Base-by-base conservation (phyloP, 495 filamentous ascomycete species). In the Pyrenopolyporus hunteri region DNA sequence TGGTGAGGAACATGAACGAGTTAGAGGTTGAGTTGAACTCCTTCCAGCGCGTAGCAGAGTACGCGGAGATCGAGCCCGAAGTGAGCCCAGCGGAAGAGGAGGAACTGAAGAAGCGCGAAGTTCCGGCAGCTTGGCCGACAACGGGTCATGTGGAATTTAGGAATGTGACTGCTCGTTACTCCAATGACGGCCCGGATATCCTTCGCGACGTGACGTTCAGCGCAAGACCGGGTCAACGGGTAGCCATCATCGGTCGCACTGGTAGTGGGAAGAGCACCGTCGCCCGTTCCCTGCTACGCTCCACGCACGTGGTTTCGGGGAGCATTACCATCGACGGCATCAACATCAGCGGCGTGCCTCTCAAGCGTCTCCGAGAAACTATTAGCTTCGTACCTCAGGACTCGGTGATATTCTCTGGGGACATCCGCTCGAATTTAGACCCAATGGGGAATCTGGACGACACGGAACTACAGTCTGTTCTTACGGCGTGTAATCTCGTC, bases 391-490 rank as follows among this genome's bases (percentile, higher is more conserved):
- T 80, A 16, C 72, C 78, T 0, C 78, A 80, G 42, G 76, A 80
- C 32, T 71, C 77, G 1, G 65, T 77, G 1, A 44, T 80, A 2
- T 77, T 81, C 40, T 68, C 69, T 1, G 77, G 77, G 0, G 78
- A 73, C 6, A 70, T 80, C 3, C 68, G 73, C 0, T 69, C 65
- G 20, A 76, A 78, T 42, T 51, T 80, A 1, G 76, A 80, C 55
- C 77, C 77, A 4, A 67, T 72, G 45, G 69, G 78, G 16, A 71
- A 82, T 17, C 77, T 83, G 63, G 74, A 67, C 6, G 84, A 90
- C 55, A 63, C 68, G 2, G 82, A 86, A 45, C 76, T 89, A 3
- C 74, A 74, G 19, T 79, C 83, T 31, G 84, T 85, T 0, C 74
- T 90, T 1, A 26, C 40, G 6, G 31, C 57, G 2, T n/a, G 85